phyloP scores from a whole-genome alignment of 139 green algal genomes.

The Chlamydomonas schloesseri region DNA sequence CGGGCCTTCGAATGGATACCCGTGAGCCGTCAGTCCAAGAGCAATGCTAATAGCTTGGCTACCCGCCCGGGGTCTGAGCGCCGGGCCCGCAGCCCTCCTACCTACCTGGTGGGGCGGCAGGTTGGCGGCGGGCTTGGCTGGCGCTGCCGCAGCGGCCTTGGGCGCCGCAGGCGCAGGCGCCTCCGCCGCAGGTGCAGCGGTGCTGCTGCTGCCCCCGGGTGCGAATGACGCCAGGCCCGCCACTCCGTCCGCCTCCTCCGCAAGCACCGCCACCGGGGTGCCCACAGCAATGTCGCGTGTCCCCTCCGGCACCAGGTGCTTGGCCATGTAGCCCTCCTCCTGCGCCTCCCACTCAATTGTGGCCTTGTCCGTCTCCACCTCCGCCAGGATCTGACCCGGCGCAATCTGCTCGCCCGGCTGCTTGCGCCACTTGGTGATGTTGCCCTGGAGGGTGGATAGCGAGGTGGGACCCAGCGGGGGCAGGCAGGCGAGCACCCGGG shows the following conservation, averaged over 20 bases:
- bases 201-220: neutral
- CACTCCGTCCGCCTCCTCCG: constrained; percentile 87
- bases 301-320: constrained; percentile 69
- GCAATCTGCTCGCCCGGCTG: constrained; percentile 65
- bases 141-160: neutral
- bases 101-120: neutral
- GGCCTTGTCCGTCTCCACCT: constrained; percentile 98
- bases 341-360: constrained; percentile 81
- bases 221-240: constrained; percentile 63
- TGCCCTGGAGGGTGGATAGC: constrained; percentile 77
- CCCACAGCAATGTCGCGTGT: constrained; percentile 73
- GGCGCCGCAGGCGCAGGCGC: neutral
- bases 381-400: constrained; percentile 76
- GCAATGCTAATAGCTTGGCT: no score
- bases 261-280: constrained; percentile 74
- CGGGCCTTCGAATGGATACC: no score
- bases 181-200: neutral
- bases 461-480: no score
- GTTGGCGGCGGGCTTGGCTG: neutral
- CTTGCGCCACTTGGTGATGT: constrained; percentile 90
- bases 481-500: no score
- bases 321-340: constrained; percentile 81
- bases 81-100: neutral
- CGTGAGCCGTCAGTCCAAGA: no score
- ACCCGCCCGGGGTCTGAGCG: no score